Evolutionary conservation across 2,329 filamentous ascomycete genomes (phyloP), one percentile per base, ranked within the genome.

Genomic region (Curvularia lunata): DNA sequence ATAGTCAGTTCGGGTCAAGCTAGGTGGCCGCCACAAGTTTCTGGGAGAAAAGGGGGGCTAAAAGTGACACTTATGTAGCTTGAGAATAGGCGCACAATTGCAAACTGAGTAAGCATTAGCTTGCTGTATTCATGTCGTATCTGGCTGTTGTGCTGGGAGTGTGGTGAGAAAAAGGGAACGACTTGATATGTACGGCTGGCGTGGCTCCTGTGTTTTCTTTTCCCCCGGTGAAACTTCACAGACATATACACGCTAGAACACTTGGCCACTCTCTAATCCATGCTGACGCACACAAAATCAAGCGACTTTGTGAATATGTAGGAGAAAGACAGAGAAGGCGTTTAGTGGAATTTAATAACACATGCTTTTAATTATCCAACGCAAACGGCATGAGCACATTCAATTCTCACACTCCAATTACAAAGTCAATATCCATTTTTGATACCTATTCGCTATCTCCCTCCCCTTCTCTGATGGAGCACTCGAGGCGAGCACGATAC

Each of bases 11-110:
- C 61, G 67, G 70, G 84, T 82, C 81, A 86, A 88, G 83, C 74
- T 81, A 84, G 85, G 82, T 85, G 85, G 79, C 82, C 67, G 65
- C 57, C 60, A 68, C 61, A 30, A 21, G 13, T 28, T 4, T 37
- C 7, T 16, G 48, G 21, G 28, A 23, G 25, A 42, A 16, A 34
- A n/a, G 12, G 23, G 21, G 40, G 19, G 40, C 12, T 42, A 19
- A 21, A 23, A 30, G 47, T 25, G 48, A 18, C 28, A 48, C 16
- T 18, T 37, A 27, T 41, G 41, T 54, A 30, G 43, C 23, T 37
- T 16, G 13, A 48, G 12, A 16, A 25, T 19, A 45, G n/a, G 3
- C 19, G 28, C 40, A 8, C 27, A 38, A 37, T 19, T 18, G 19
- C 23, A 32, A 43, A 23, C 19, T 5, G 2, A 13, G 40, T 37